Evolutionary conservation across 331 rosid species (phyloP), one percentile per base, ranked within the genome.

Genomic region (Telfairia occidentalis): DNA sequence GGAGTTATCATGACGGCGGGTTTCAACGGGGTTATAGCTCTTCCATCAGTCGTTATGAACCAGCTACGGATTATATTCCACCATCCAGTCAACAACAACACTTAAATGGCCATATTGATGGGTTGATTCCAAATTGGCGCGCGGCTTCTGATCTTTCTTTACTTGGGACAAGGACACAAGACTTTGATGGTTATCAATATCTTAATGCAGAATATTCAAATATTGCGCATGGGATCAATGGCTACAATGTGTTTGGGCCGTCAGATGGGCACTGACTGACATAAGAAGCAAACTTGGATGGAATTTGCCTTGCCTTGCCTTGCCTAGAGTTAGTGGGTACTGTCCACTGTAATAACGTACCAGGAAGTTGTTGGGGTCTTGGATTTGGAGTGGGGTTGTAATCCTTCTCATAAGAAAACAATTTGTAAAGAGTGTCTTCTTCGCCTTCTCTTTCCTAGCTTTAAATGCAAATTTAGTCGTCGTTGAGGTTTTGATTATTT

Each of bases 221-320:
- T 73, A 58, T 92, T 89, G 81, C 85, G 52, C 73, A 78, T 19
- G 86, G 91, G 67, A 80, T 81, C 78, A 92, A 89, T 57, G 96
- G 96, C 70, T 95, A 92, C 88, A 78, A 86, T 15, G 82, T 87
- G 48, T 95, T 84, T 89, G 89, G 96, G 85, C 99, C 99, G 13
- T 86, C 92, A 45, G 88, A 83, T 82, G 97, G 94, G 72, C 88
- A 86, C 43, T 92, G 89, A 82, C 38, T 90, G 86, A 82, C 79
- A 75, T 82, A 82, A 81, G 58, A 34, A 83, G 5, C 50, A 67
- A 21, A 11, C 29, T 69, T 63, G 75, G 82, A 79, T 58, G 75
- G 82, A 72, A 79, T 34, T 71, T 69, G 78, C 16, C 7, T n/a
- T 35, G 59, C 37, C 80, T 81, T 69, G 35, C 28, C 60, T 60